Conservation (phyloP, 352 stramenopile genomes). For the Phytopythium chamaehyphon region DNA sequence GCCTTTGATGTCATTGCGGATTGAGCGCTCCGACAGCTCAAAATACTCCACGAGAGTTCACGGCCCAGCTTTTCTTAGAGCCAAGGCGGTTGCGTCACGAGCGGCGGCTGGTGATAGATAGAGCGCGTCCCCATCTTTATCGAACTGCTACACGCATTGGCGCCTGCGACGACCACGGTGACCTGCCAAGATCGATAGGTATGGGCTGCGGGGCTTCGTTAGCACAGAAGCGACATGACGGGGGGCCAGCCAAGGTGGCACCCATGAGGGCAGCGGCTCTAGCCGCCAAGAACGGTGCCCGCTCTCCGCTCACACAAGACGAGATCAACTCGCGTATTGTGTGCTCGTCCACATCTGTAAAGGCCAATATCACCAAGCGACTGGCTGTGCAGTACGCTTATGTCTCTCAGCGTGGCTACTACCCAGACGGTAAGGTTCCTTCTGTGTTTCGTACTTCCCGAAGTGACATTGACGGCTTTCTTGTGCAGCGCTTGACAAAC, state of each 20-base stretch:
- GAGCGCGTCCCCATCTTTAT: no score
- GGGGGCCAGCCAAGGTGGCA: conserved; percentile 39
- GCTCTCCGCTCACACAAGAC: conserved; percentile 74
- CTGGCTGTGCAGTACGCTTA: conserved; percentile 87
- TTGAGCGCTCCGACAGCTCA: no score
- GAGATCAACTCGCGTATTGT: conserved; percentile 85
- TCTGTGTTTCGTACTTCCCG: neutral
- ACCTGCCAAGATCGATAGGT: neutral
- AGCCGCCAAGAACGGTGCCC: conserved; percentile 28
- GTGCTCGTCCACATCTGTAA: conserved; percentile 67
- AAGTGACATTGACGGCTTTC: conserved; percentile 1
- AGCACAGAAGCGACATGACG: conserved; percentile 29
- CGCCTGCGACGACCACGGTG: no score
- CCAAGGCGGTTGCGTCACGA: no score
- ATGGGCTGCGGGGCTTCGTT: conserved; percentile 76
- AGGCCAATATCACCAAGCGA: conserved; percentile 54
- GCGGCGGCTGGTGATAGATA: no score
- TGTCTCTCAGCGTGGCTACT: conserved; percentile 93
- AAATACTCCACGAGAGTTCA: no score
- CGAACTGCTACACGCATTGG: neutral
- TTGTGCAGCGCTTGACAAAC: conserved; percentile 86
- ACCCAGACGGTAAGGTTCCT: conserved; percentile 75
- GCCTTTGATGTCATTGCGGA: no score
- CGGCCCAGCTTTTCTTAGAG: no score
- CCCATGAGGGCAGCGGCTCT: conserved; percentile 14